Base-by-base conservation (phyloP, 495 filamentous ascomycete genomes). In the Aspergillus panamensis region DNA sequence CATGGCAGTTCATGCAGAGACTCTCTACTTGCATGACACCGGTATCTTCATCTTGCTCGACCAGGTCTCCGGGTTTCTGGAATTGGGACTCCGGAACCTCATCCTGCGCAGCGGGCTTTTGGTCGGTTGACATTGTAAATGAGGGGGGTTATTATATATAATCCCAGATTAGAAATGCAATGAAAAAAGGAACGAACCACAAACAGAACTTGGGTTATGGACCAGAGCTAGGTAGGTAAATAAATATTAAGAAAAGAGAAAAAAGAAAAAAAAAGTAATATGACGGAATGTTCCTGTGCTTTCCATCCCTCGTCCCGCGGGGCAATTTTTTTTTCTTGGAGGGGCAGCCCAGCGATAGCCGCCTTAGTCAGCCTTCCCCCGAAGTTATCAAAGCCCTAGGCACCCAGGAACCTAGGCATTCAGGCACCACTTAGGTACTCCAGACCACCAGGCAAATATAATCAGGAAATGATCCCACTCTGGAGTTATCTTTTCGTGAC, bases 1-100 rank as follows among this genome's bases (percentile, higher is more conserved):
- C 84, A 58, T 91, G 85, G 69, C 89, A 93, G 70, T 90, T 90
- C 87, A 93, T 91, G 73, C 89, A 93, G 25, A 92, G 73, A 62
- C 82, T 86, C 62, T 92, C 82, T 13, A 82, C 66, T 48, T 71
- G 61, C 62, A 81, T 78, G 7, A 79, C 66, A 55, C 75, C 74
- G 10, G 69, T 73, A 5, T 80, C 75, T 16, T 79, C 76, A 62
- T 78, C 61, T 37, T 63, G 64, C 57, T 78, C 76, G 8, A 76
- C 75, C 21, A 77, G 61, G 39, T 79, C 73, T 3, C 73, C 69
- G 20, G 71, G 69, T 57, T 75, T 76, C 59, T 76, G 69, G 63
- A 79, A 77, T 52, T 76, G 72, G 43, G 69, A 69, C 56, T 73
- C 68, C 1, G 51, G 57, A 48, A 60, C 61, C 48, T 60, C 58